These are phyloP conservation scores for Starmerella etchellsii DNA, from an alignment of 805 yeast genomes.

Conservation along the genomic window DNA sequence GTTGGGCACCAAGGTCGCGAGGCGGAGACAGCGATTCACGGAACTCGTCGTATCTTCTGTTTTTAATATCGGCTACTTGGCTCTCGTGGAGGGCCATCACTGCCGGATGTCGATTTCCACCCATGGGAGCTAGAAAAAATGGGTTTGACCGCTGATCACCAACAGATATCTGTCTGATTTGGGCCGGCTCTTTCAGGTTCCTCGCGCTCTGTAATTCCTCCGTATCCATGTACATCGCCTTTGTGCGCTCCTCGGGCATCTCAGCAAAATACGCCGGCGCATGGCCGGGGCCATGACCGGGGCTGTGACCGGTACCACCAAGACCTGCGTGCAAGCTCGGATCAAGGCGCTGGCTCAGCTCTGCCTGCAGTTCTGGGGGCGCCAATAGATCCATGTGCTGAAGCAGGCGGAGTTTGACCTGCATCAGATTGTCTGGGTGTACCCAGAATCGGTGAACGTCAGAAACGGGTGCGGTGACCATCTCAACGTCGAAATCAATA, in stretches of 20 bases:
- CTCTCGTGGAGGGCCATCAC: constrained; percentile 12
- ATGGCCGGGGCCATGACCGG: too few relatives aligned
- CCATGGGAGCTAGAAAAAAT: constrained; percentile 28
- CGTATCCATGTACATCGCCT: constrained; percentile 29
- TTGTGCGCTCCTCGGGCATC: constrained; percentile 14
- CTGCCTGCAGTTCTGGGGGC: background rate
- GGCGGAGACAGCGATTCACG: background rate
- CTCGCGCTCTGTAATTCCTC: constrained; percentile 28
- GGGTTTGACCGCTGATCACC: constrained; percentile 4
- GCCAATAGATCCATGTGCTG: constrained; percentile 23
- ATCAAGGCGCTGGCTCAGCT: background rate
- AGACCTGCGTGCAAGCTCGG: constrained; percentile 14
- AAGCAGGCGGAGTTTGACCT: constrained; percentile 37
- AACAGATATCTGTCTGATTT: constrained; percentile 22
- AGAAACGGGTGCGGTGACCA: constrained; percentile 27
- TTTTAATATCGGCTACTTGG: background rate
- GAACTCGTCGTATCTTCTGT: background rate
- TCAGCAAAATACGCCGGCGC: background rate
- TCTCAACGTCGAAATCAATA: constrained; percentile 26
- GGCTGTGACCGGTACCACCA: background rate
- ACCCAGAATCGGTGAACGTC: constrained; percentile 36
- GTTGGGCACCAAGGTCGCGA: constrained; percentile 17
- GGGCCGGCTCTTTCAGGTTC: constrained; percentile 31
- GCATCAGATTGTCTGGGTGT: constrained; percentile 48
- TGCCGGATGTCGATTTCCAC: constrained; percentile 28